Evolutionary conservation across 441 rosid species (phyloP).

Genomic region (Sinapis alba): DNA sequence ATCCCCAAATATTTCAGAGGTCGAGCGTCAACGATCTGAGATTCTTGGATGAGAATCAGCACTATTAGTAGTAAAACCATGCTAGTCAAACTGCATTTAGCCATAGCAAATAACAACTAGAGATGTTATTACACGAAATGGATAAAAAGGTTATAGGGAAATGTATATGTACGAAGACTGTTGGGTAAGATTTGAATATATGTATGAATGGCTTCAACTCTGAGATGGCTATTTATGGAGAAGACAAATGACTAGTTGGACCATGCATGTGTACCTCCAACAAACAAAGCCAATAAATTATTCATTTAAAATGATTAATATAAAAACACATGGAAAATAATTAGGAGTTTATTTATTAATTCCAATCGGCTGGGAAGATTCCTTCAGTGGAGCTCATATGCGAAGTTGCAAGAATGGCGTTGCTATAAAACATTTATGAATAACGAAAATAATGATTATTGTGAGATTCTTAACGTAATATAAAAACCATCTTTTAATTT

Average conservation of each 20-base stretch:
- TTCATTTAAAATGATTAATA: neutral
- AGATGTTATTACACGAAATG: slow-evolving; percentile 5
- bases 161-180: slow-evolving; percentile 15
- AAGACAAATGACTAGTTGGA: slow-evolving; percentile 25
- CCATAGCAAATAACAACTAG: slow-evolving; percentile 38
- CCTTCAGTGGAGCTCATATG: slow-evolving; percentile 29
- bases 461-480: too few relatives aligned
- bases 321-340: slow-evolving; percentile 9
- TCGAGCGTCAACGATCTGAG: slow-evolving; percentile 49
- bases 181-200: slow-evolving; percentile 14
- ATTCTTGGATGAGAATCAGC: slow-evolving; percentile 42
- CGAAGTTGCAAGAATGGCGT: neutral
- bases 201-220: slow-evolving; percentile 28
- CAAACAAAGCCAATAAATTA: slow-evolving; percentile 11
- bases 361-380: slow-evolving; percentile 50
- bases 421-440: too few relatives aligned
- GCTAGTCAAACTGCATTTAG: slow-evolving; percentile 38
- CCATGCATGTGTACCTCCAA: slow-evolving; percentile 48
- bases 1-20: slow-evolving; percentile 27
- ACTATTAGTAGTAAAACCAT: slow-evolving; percentile 45
- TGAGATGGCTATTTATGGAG: slow-evolving; percentile 52
- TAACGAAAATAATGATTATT: too few relatives aligned
- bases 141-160: neutral
- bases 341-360: slow-evolving; percentile 7
- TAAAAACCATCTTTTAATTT: too few relatives aligned